Percentiles rank a stretch among this genome's conserved stretches.
Conservation (phyloP, 305 asterid genomes). For the Nicotiana rustica region DNA sequence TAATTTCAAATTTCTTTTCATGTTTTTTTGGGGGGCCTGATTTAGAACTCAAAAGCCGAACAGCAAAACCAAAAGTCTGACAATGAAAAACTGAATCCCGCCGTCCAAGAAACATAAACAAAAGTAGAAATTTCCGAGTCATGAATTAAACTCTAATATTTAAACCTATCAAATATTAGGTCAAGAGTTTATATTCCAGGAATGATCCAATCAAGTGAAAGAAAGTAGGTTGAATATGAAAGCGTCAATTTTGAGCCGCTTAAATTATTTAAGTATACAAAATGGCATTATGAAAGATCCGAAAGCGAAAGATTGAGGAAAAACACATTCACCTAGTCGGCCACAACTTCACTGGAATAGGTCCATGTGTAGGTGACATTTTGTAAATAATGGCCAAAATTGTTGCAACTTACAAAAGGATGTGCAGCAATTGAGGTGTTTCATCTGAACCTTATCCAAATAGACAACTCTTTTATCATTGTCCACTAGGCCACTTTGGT, state of each 20-base stretch:
- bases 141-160: too few species aligned
- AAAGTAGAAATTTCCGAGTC: too few species aligned
- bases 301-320: background rate
- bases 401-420: background rate
- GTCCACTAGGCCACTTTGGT: slow-evolving; percentile 19
- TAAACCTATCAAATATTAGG: too few species aligned
- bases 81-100: too few species aligned
- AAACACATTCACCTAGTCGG: slow-evolving; percentile 11
- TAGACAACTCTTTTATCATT: background rate
- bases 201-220: background rate
- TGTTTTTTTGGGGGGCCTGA: too few species aligned
- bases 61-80: too few species aligned
- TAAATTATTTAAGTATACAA: background rate
- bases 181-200: background rate
- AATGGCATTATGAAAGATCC: background rate
- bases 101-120: too few species aligned
- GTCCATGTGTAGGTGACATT: background rate
- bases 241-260: background rate
- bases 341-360: background rate
- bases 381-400: background rate
- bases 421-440: background rate
- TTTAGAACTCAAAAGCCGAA: too few species aligned
- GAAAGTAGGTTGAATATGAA: background rate
- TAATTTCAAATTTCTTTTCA: too few species aligned
- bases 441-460: slow-evolving; percentile 29